Evolutionary conservation across 2,329 filamentous ascomycete genomes (phyloP).

Genomic region (Capronia americana): DNA sequence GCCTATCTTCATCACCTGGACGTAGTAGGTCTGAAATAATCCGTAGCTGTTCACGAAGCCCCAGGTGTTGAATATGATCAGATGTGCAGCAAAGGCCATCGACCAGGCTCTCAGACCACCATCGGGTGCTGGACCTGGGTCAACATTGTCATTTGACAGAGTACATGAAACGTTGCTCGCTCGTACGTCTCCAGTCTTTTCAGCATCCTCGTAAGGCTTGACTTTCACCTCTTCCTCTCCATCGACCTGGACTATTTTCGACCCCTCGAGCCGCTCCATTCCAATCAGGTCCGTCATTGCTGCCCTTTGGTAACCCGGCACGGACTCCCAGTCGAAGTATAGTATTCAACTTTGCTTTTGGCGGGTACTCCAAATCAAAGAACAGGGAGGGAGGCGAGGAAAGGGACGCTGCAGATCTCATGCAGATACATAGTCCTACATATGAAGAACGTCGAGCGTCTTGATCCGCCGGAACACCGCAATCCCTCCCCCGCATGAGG

Average conservation of each 20-base stretch:
- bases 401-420: background rate
- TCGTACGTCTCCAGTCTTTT: slow-evolving; percentile 11
- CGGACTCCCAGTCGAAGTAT: background rate
- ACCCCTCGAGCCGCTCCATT: background rate
- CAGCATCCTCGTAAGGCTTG: background rate
- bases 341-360: background rate
- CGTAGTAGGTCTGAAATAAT: slow-evolving; percentile 62
- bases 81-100: slow-evolving; percentile 59
- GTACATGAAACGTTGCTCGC: slow-evolving; percentile 46
- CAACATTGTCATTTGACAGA: slow-evolving; percentile 48
- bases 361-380: background rate
- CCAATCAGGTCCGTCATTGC: slow-evolving; percentile 3
- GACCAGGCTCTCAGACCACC: slow-evolving; percentile 62
- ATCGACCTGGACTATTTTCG: background rate
- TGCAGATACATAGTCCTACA: background rate
- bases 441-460: background rate
- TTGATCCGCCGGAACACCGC: background rate
- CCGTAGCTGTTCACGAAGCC: slow-evolving; percentile 61
- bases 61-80: slow-evolving; percentile 65
- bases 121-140: slow-evolving; percentile 52
- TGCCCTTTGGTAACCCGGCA: background rate
- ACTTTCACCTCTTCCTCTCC: slow-evolving; percentile 2
- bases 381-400: background rate
- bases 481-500: background rate
- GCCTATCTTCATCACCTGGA: slow-evolving; percentile 46